Evolutionary conservation across 2,329 filamentous ascomycete species (phyloP).

Genomic region (Pseudopithomyces maydicus): DNA sequence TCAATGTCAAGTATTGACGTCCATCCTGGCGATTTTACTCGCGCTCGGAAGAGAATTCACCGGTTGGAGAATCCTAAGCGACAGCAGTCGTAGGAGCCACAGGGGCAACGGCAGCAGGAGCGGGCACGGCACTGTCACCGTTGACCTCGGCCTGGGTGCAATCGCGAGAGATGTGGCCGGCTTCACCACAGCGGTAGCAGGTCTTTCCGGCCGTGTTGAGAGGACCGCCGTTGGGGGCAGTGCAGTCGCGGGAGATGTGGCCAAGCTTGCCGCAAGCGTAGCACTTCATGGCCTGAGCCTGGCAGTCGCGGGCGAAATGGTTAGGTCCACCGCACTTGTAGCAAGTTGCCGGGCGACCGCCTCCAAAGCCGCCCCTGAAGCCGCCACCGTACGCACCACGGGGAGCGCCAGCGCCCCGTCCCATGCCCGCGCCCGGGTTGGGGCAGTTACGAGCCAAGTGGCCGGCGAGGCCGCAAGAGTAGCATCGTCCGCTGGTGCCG

Average conservation of each 20-base stretch:
- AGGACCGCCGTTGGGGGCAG: conserved; percentile 92
- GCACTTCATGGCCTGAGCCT: conserved; percentile 98
- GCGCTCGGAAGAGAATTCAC: conserved; percentile 1
- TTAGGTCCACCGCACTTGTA: conserved; percentile 84
- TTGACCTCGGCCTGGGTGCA: conserved; percentile 76
- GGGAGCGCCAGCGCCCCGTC: conserved; percentile 65
- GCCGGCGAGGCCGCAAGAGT: conserved; percentile 91
- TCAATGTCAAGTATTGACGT: conserved; percentile 11
- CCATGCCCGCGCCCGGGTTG: conserved; percentile 71
- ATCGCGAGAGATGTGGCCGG: conserved; percentile 94
- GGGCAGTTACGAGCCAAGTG: conserved; percentile 92
- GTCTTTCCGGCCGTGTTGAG: conserved; percentile 97
- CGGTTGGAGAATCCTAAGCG: conserved; percentile 27
- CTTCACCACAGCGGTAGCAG: conserved; percentile 96
- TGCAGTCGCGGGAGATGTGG: conserved; percentile 94
- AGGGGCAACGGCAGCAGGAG: conserved; percentile 41
- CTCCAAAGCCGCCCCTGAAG: conserved; percentile 75
- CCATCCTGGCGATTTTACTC: conserved; percentile 26
- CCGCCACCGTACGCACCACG: conserved; percentile 72
- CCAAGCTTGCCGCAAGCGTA: conserved; percentile 90
- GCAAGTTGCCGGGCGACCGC: conserved; percentile 68
- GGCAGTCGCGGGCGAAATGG: conserved; percentile 97
- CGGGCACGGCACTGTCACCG: conserved; percentile 42
- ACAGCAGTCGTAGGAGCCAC: conserved; percentile 49
- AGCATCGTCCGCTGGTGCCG: conserved; percentile 85